phyloP scores from a whole-genome alignment of 116 monocot genomes.

The Papilionanthe hybrid region DNA sequence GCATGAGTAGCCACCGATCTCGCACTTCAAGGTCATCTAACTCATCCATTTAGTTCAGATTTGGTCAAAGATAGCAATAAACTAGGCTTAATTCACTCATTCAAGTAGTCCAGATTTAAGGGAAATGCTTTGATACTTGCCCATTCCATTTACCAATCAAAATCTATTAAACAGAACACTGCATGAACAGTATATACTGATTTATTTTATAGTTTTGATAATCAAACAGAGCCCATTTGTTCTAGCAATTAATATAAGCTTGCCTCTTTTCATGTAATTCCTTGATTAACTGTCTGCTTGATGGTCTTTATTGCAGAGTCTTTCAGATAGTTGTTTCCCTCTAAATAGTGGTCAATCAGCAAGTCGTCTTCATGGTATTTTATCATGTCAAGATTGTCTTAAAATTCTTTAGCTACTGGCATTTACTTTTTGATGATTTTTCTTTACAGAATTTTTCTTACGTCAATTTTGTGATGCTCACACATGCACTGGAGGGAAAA shows the following conservation, averaged over 20 bases:
- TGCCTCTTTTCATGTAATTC: neutral
- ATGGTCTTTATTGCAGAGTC: conserved; percentile 44
- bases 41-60: too few relatives aligned
- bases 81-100: too few relatives aligned
- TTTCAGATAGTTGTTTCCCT: conserved; percentile 93
- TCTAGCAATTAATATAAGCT: neutral
- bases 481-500: conserved; percentile 54
- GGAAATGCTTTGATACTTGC: neutral
- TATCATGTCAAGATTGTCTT: neutral
- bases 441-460: conserved; percentile 72
- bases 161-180: neutral
- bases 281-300: neutral
- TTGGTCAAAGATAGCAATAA: too few relatives aligned
- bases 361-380: conserved; percentile 91
- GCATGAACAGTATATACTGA: neutral
- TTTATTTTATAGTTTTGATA: neutral
- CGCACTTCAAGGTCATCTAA: too few relatives aligned
- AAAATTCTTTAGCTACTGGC: neutral
- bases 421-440: conserved; percentile 9
- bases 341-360: conserved; percentile 46
- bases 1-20: too few relatives aligned
- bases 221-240: neutral
- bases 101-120: neutral
- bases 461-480: conserved; percentile 97
- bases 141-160: neutral